Evolutionary conservation across 305 asterid species (phyloP), one percentile per base, ranked within the genome.

Genomic region (Fraxinus floribunda): DNA sequence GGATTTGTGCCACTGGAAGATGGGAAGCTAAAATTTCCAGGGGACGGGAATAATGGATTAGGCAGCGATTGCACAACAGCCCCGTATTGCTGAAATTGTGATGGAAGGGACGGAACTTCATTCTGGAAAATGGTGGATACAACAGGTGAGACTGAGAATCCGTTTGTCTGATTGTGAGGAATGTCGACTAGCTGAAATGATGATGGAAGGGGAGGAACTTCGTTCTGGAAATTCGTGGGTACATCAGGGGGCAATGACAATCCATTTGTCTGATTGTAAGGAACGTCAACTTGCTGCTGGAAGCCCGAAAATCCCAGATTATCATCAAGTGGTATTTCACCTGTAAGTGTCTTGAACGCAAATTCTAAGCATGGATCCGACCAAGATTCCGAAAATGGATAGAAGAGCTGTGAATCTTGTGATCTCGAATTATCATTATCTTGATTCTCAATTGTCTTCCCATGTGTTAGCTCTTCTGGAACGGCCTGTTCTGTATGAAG

Each of bases 321-420:
- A 80, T 89, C 88, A 11, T 91, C 97, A 0, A 92, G 80, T 0
- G 95, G 86, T 44, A 93, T 39, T 39, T 90, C 94, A 34, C 97
- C 96, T 24, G 90, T 88, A 11, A 93, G 93, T 44, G 97, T 93
- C 88, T 90, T 93, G 39, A 88, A 88, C 4, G 97, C 94, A 10
- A 93, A 93, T 18, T 93, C 94, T 57, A 90, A 60, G 79, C 92
- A 88, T 2, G 96, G 94, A 83, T 92, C 92, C 0, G 94, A 79
- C 94, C 94, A 89, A 11, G 93, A 86, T 49, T 88, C 96, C 78
- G 88, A 91, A 32, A 92, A 89, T 46, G 85, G 88, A 15, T 84
- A 87, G 82, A 83, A 86, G 70, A 83, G 79, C 80, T 38, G 85
- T 0, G 91, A 75, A 38, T 83, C 86, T 77, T 86, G 87, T 36